Base-by-base conservation (phyloP, 1,139 yeast species). In the Entelexis paramagnoliae region DNA sequence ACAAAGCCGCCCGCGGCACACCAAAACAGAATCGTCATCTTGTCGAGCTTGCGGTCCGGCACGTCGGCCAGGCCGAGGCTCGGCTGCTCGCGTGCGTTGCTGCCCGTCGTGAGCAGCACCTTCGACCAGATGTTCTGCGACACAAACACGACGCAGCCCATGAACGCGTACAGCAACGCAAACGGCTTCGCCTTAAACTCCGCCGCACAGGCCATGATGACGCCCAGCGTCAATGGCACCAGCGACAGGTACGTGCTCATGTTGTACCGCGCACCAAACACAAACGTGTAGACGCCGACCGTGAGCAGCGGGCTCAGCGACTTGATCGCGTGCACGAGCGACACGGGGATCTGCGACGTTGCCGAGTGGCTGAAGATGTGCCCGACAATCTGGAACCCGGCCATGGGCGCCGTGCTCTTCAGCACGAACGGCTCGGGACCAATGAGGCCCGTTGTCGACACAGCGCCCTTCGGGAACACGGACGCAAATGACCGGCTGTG, bases 51-150 rank as follows among this genome's bases (percentile, higher is more conserved):
- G 57, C 54, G 4, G 66, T 67, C 49, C 16, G 53, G 39, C 22
- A 40, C 47, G 11, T 28, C 24, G 20, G 51, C 14, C 16, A 26
- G n/a, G 17, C 55, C 51, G 30, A 57, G 47, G 51, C 51, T 41
- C 17, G 36, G 20, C 24, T 16, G 28, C 16, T 42, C 46, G 16
- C 28, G 26, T 9, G 39, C 40, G 16, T 10, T 28, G 48, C 54
- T 48, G 19, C 62, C 59, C 26, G 63, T 72, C 2, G 96, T 86
- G 52, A 89, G 71, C 53, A 87, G 77, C 59, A 78, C 80, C 66
- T 89, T 89, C 48, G 96, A 91, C 69, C 86, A 88, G 60, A 89
- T 86, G 67, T 89, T 89, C 65, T 89, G 97, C 16, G 87, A 74
- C 17, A 89, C 97, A 69, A 89, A 89, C 49, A 88, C 85, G 44